A percentile compares a stretch with the other conserved stretches of the same genome.
Evolutionary conservation across 768 basidiomycete species (phyloP).

Genomic region (Boletus barrowsii): DNA sequence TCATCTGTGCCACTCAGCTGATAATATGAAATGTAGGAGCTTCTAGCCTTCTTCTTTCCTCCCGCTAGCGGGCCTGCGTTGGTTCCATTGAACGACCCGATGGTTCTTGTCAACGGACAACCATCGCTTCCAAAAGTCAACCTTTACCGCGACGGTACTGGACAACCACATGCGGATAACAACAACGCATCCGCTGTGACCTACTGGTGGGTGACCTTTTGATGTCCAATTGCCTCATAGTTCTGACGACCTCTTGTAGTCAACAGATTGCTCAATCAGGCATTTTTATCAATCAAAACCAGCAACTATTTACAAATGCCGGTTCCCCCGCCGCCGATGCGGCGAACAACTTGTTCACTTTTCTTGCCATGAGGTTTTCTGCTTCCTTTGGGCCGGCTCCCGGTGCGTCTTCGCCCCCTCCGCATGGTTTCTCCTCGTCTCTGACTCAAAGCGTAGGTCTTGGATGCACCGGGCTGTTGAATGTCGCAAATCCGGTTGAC

Average conservation of each 20-base stretch:
- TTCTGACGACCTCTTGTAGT: slow-evolving; percentile 1
- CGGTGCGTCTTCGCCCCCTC: slow-evolving; percentile 9
- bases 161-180: slow-evolving; percentile 24
- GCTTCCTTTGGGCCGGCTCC: slow-evolving; percentile 22
- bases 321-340: slow-evolving; percentile 19
- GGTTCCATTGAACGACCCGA: slow-evolving; percentile 25
- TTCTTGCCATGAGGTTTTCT: slow-evolving; percentile 30
- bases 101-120: slow-evolving; percentile 25
- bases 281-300: slow-evolving; percentile 23
- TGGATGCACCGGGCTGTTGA: slow-evolving; percentile 19
- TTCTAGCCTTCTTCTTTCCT: slow-evolving; percentile 23
- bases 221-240: background rate
- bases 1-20: background rate
- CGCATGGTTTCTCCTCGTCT: background rate
- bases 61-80: slow-evolving; percentile 24
- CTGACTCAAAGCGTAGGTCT: slow-evolving; percentile 19
- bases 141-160: slow-evolving; percentile 26
- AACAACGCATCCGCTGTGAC: slow-evolving; percentile 19
- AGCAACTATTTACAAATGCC: slow-evolving; percentile 15
- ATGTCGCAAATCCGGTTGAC: slow-evolving; percentile 20
- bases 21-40: slow-evolving; percentile 17
- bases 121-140: slow-evolving; percentile 26
- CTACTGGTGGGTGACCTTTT: slow-evolving; percentile 18
- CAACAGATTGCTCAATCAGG: slow-evolving; percentile 22
- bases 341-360: slow-evolving; percentile 27